These are phyloP conservation scores for Globomyces pollinis-pini DNA, from an alignment of 192 early-diverging fungal species.

Conservation along the genomic window DNA sequence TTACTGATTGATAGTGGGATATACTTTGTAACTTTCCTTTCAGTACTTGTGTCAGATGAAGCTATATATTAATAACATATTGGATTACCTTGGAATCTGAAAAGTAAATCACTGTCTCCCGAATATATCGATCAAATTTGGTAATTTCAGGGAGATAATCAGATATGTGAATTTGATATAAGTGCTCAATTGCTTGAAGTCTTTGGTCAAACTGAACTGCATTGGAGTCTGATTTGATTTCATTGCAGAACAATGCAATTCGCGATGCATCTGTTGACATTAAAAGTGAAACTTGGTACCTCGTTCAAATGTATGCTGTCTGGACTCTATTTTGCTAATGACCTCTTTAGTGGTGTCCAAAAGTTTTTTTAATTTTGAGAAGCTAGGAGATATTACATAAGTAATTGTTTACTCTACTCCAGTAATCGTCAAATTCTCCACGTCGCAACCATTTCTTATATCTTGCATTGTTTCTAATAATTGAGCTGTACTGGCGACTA, in stretches of 20 bases:
- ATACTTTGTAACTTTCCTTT: slow-evolving; percentile 22
- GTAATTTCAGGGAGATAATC: slow-evolving; percentile 37
- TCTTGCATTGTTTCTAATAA: slow-evolving; percentile 18
- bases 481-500: slow-evolving; percentile 18
- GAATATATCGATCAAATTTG: slow-evolving; percentile 13
- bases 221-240: slow-evolving; percentile 1
- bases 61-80: background rate
- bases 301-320: slow-evolving; percentile 17
- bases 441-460: slow-evolving; percentile 23
- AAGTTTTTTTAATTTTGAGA: slow-evolving; percentile 6
- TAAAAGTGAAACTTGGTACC: background rate
- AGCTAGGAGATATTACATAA: slow-evolving; percentile 17
- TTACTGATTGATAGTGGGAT: slow-evolving; percentile 25
- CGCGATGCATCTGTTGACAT: slow-evolving; percentile 13
- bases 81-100: slow-evolving; percentile 16
- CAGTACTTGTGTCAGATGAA: slow-evolving; percentile 19
- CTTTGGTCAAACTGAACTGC: slow-evolving; percentile 9
- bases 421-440: slow-evolving; percentile 12
- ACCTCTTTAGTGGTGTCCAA: slow-evolving; percentile 8
- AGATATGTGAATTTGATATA: slow-evolving; percentile 27
- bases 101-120: slow-evolving; percentile 10
- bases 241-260: slow-evolving; percentile 23
- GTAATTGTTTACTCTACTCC: slow-evolving; percentile 23
- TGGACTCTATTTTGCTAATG: slow-evolving; percentile 9
- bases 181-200: slow-evolving; percentile 24